Conservation (phyloP, 140 eudicot species). For the Bidens hawaiensis region DNA sequence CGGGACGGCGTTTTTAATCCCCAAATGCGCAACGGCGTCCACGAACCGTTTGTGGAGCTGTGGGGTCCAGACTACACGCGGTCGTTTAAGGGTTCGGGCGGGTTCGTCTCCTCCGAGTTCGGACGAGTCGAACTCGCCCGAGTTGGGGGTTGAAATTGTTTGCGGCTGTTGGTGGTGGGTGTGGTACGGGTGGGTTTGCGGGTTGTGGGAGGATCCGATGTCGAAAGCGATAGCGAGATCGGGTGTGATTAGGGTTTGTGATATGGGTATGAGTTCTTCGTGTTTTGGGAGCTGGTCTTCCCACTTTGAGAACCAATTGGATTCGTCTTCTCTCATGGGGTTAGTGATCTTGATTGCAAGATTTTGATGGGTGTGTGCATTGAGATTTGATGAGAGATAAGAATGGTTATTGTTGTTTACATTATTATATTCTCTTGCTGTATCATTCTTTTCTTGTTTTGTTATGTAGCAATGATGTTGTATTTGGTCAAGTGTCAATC, state of each 20-base stretch:
- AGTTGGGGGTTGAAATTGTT: constrained; percentile 40
- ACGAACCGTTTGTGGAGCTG: constrained; percentile 95
- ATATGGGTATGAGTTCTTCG: constrained; percentile 63
- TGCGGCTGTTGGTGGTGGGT: constrained; percentile 24
- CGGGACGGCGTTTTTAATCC: constrained; percentile 97
- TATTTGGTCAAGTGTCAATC: constrained; percentile 22
- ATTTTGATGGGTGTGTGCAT: constrained; percentile 4
- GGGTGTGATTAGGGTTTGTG: constrained; percentile 81
- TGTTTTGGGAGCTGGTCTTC: constrained; percentile 74
- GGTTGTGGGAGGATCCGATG: constrained; percentile 29
- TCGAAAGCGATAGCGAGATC: constrained; percentile 75
- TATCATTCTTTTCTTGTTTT: constrained; percentile 9
- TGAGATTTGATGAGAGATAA: constrained; percentile 20
- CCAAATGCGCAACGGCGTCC: constrained; percentile 94
- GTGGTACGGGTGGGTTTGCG: neutral
- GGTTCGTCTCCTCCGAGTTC: constrained; percentile 76
- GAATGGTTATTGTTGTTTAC: neutral
- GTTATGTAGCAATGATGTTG: constrained; percentile 20
- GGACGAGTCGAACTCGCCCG: constrained; percentile 70
- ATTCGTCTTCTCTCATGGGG: constrained; percentile 75
- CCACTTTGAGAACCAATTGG: constrained; percentile 71
- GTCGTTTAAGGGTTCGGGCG: constrained; percentile 87
- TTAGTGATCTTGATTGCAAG: neutral
- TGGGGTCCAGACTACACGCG: constrained; percentile 96
- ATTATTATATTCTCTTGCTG: neutral